Conservation (phyloP, 2,329 filamentous ascomycete genomes). For the Bipolaris cookei region DNA sequence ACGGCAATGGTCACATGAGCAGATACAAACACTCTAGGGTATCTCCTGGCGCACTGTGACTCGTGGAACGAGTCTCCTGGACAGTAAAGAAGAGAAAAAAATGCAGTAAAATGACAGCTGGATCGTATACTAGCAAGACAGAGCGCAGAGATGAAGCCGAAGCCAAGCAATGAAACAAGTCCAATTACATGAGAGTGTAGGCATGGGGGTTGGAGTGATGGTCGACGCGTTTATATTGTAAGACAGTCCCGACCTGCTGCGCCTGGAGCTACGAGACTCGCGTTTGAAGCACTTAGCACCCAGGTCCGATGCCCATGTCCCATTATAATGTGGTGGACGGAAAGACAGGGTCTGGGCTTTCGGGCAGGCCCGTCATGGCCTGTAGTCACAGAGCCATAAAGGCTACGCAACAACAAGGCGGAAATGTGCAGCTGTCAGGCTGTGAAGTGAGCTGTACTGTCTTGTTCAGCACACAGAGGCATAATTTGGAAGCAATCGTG, state of each 20-base stretch:
- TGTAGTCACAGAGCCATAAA: conserved; percentile 18
- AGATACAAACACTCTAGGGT: conserved; percentile 43
- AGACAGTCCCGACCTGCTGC: conserved; percentile 17
- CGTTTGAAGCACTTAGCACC: conserved; percentile 25
- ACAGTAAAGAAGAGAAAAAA: conserved; percentile 18
- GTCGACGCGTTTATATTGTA: conserved; percentile 22
- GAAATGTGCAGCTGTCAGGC: conserved; percentile 3
- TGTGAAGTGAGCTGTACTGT: conserved; percentile 7
- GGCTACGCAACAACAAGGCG: conserved; percentile 23
- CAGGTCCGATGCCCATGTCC: conserved; percentile 10
- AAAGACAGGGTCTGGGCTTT: conserved; percentile 21
- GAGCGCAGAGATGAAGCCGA: conserved; percentile 27
- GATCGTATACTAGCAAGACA: conserved; percentile 20
- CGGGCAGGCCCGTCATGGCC: conserved; percentile 19
- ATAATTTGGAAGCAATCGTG: conserved; percentile 20
- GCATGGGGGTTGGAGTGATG: conserved; percentile 5
- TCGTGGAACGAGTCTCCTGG: conserved; percentile 29
- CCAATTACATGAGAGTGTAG: conserved; percentile 12
- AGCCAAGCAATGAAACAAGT: conserved; percentile 18
- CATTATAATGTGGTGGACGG: conserved; percentile 20
- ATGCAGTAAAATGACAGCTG: conserved; percentile 15
- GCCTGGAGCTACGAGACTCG: conserved; percentile 9
- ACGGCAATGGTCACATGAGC: conserved; percentile 31
- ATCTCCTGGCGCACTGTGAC: conserved; percentile 22
- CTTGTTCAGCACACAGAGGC: conserved; percentile 3